Conservation (phyloP, 768 basidiomycete genomes). For the Trametes gibbosa region DNA sequence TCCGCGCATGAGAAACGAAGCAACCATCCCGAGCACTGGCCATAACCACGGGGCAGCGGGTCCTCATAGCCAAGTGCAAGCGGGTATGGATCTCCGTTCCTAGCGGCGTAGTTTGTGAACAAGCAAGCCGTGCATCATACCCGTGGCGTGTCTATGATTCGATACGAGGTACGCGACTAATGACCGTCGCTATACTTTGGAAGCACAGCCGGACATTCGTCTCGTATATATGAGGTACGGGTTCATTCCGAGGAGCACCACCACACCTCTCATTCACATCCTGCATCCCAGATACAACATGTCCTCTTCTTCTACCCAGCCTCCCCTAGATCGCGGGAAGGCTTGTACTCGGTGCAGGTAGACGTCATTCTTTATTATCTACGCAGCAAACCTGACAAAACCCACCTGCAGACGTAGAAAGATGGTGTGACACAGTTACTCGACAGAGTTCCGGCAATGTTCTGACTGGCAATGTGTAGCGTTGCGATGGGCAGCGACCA, state of each 20-base stretch:
- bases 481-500: slow-evolving; percentile 66
- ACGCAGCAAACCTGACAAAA: not conserved
- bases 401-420: slow-evolving; percentile 41
- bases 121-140: not conserved
- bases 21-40: no score
- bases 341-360: slow-evolving; percentile 55
- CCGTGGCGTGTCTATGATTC: not conserved
- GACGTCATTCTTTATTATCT: not conserved
- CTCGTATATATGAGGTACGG: slow-evolving; percentile 5
- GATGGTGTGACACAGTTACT: slow-evolving; percentile 34
- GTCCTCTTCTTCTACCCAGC: slow-evolving; percentile 20
- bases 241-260: not conserved
- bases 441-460: not conserved
- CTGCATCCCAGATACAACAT: not conserved
- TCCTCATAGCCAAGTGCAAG: not conserved
- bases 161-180: not conserved
- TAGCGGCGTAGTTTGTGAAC: slow-evolving; percentile 9
- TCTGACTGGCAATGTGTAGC: slow-evolving; percentile 33
- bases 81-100: not conserved
- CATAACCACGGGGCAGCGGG: not conserved
- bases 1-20: not conserved
- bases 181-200: not conserved
- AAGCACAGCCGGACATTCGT: slow-evolving; percentile 1
- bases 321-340: slow-evolving; percentile 43
- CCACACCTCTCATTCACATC: not conserved